Base-by-base conservation (phyloP, 306 rosid genomes). In the Trifolium pratense region DNA sequence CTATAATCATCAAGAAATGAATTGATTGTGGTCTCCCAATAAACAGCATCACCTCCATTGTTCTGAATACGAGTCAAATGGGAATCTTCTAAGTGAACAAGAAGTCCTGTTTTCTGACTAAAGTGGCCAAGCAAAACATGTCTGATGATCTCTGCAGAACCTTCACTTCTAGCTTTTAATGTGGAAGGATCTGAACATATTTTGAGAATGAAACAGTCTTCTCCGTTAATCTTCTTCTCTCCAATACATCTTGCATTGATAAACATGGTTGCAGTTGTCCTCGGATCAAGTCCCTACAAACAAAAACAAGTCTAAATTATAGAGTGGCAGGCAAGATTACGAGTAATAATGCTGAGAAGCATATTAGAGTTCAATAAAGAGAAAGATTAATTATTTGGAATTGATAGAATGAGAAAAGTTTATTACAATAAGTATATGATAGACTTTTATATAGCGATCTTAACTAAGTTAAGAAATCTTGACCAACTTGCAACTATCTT, bases 21-120 rank as follows among this genome's bases (percentile, higher is more conserved):
- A 83, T 91, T 94, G 71, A 94, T 94, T 0, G 98, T 94, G 75
- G 97, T 94, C 81, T 94, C 98, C 98, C 98, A 94, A 73, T 94
- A 94, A 2, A 88, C 98, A 15, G 98, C 97, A 72, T 94, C 98
- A 2, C 97, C 96, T 29, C 98, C 98, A n/a, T 88, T 90, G 86
- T 91, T 91, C 76, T 94, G 98, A 73, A 94, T 94, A 56, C 98
- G 96, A 51, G 98, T 94, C 87, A 94, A 86, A 85, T 94, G 98
- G 63, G 98, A 91, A 62, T 94, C 98, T 78, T 94, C 98, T 84
- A 94, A 78, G 86, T 94, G 98, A 48, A 94, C 72, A 16, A 94
- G 95, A 18, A 91, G 92, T 64, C 98, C 98, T 4, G 97, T 89
- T 86, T 87, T 91, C 84, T 94, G 98, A 87, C 98, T 94, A 83